Base-by-base conservation (phyloP, 495 filamentous ascomycete genomes). In the Aspergillus kassunensis region DNA sequence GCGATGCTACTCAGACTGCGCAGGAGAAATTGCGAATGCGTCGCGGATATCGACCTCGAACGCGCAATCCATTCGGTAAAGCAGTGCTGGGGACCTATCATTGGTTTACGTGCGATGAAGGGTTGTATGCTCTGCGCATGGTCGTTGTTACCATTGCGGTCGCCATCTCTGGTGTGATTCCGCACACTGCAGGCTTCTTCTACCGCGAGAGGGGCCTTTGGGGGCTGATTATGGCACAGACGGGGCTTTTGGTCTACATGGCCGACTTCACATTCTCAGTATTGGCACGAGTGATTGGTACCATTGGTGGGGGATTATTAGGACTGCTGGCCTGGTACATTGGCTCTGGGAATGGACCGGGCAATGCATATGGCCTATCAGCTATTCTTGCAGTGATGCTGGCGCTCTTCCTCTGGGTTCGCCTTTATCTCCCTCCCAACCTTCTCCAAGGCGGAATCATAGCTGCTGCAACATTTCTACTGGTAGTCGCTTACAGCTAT, bases 221-320 rank as follows among this genome's bases (percentile, higher is more conserved):
- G 74, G 74, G 59, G 1, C 44, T 77, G 36, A 76, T 77, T 27
- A 77, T 75, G 71, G 70, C 56, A 3, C 74, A 77, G 45, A 74
- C 71, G 1, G 64, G 64, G 0, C 36, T 77, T 3, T 54, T 75
- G 0, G 59, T 71, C 2, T 77, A 75, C 44, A 73, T 74, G 68
- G 66, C 72, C 0, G 74, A 77, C 36, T 77, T 75, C 29, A 66
- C 63, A 0, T 70, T 71, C 24, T 69, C 70, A 0, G 37, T 72
- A 4, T 44, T 73, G 6, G 58, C 58, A 3, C 64, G 71, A 35
- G 36, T 57, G 2, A 33, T 61, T 5, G 74, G 70, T 13, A 75
- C 71, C 0, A 45, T 75, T 10, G 43, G 65, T 41, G 74, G 72
- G 11, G 74, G 72, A 10, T 53, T 72, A 11, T 31, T 69, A 3